Evolutionary conservation across 75 land plant species (phyloP).

Genomic region (Picea glauca): DNA sequence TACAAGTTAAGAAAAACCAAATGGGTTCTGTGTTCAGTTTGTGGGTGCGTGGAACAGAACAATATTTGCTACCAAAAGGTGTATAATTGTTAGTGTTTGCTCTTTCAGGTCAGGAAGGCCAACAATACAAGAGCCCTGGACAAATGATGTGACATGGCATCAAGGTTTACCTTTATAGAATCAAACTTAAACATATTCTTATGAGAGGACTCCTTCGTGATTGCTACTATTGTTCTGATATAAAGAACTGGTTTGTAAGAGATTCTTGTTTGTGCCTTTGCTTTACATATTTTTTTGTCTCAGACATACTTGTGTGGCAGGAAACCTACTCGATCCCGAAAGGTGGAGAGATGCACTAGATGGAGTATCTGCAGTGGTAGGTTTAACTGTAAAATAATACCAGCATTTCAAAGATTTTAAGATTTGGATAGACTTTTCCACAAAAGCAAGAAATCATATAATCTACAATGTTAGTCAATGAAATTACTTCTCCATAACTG

Average conservation of each 20-base stretch:
- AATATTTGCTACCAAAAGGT: background rate
- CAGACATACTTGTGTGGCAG: slow-evolving; percentile 21
- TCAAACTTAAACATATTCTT: background rate
- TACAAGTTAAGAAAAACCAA: background rate
- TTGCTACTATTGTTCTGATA: background rate
- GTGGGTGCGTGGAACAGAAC: background rate
- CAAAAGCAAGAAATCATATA: background rate
- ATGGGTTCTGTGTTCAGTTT: background rate
- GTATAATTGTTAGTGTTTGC: slow-evolving; percentile 1
- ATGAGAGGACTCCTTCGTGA: background rate
- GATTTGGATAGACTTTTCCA: background rate
- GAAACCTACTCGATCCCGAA: slow-evolving; percentile 70
- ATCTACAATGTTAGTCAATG: background rate
- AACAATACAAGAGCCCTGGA: slow-evolving; percentile 64
- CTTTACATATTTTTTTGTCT: background rate
- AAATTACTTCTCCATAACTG: background rate
- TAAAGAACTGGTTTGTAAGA: background rate
- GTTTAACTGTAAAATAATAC: slow-evolving; percentile 8
- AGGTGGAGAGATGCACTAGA: slow-evolving; percentile 51
- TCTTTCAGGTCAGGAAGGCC: slow-evolving; percentile 75
- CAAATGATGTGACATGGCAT: slow-evolving; percentile 62
- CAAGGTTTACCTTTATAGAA: slow-evolving; percentile 42
- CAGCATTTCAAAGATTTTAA: slow-evolving; percentile 1
- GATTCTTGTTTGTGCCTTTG: background rate
- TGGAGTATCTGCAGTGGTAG: slow-evolving; percentile 87